phyloP scores from a whole-genome alignment of 2,329 filamentous ascomycete species.

The Botryotinia calthae region DNA sequence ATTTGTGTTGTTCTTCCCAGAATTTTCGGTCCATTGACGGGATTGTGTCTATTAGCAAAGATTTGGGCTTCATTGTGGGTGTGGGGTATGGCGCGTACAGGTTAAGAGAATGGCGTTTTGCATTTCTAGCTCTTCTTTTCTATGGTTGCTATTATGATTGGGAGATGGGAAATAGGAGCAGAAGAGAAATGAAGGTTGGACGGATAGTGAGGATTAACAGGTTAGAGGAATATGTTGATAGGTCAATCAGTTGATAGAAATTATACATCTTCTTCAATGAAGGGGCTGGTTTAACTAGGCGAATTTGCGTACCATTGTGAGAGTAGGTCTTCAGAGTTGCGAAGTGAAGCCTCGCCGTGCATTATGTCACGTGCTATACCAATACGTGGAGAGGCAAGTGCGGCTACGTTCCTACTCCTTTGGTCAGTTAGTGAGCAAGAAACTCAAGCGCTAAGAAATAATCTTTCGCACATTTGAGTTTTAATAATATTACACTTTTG shows the following conservation, averaged over 20 bases:
- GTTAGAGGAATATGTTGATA: neutral
- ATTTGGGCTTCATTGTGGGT: constrained; percentile 4
- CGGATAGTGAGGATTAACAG: neutral
- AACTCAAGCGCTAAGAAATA: neutral
- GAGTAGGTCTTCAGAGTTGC: neutral
- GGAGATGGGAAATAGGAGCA: neutral
- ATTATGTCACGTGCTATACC: neutral
- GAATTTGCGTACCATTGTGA: neutral
- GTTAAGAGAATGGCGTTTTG: constrained; percentile 9
- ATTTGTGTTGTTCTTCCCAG: neutral
- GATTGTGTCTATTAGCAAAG: constrained; percentile 11
- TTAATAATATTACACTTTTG: neutral
- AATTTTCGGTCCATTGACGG: neutral
- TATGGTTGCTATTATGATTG: neutral
- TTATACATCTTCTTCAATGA: constrained; percentile 4
- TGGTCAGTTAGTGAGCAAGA: neutral
- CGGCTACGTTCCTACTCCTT: neutral
- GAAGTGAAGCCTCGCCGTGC: neutral
- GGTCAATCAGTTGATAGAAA: constrained; percentile 5
- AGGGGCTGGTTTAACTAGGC: neutral
- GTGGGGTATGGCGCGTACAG: constrained; percentile 3
- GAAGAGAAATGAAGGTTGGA: neutral
- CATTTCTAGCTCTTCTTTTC: neutral
- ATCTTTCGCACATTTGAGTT: neutral
- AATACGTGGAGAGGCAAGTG: neutral